Conservation (phyloP, 345 rosid species). For the Litchi chinensis region DNA sequence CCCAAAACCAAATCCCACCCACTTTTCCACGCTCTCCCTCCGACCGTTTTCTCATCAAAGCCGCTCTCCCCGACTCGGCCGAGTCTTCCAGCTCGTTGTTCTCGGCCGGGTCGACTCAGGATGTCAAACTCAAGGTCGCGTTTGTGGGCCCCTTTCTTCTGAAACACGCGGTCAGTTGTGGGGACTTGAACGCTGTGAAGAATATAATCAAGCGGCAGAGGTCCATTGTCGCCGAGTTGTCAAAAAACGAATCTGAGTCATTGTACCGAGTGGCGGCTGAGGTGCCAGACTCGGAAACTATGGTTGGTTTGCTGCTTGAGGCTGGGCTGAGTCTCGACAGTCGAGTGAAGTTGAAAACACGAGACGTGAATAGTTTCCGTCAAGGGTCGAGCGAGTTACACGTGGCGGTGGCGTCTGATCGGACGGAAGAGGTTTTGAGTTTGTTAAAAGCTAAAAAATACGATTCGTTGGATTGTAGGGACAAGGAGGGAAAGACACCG, state of each 20-base stretch:
- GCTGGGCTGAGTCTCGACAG: slow-evolving; percentile 38
- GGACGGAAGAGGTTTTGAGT: slow-evolving; percentile 30
- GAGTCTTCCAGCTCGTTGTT: slow-evolving; percentile 36
- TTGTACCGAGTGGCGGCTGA: slow-evolving; percentile 46
- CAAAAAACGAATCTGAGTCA: slow-evolving; percentile 38
- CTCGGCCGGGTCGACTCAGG: slow-evolving; percentile 37
- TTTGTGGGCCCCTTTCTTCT: slow-evolving; percentile 56
- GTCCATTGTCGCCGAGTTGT: slow-evolving; percentile 33
- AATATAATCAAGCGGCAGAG: slow-evolving; percentile 49
- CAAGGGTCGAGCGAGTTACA: slow-evolving; percentile 46
- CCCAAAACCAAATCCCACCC: slow-evolving; percentile 49
- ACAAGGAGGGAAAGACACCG: slow-evolving; percentile 44
- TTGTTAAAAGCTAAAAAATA: slow-evolving; percentile 19
- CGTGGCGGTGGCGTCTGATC: slow-evolving; percentile 35
- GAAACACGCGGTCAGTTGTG: slow-evolving; percentile 48
- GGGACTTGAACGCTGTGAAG: slow-evolving; percentile 42
- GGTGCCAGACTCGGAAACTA: slow-evolving; percentile 36
- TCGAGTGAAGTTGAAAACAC: neutral
- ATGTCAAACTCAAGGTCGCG: slow-evolving; percentile 60
- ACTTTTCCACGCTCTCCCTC: slow-evolving; percentile 61
- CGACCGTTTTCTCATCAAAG: slow-evolving; percentile 58
- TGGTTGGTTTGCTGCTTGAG: slow-evolving; percentile 50
- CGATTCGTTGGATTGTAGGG: slow-evolving; percentile 40
- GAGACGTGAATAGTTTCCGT: slow-evolving; percentile 14
- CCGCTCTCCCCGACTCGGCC: slow-evolving; percentile 26